Evolutionary conservation across 345 rosid species (phyloP).

Genomic region (Eucalyptus microcorys): DNA sequence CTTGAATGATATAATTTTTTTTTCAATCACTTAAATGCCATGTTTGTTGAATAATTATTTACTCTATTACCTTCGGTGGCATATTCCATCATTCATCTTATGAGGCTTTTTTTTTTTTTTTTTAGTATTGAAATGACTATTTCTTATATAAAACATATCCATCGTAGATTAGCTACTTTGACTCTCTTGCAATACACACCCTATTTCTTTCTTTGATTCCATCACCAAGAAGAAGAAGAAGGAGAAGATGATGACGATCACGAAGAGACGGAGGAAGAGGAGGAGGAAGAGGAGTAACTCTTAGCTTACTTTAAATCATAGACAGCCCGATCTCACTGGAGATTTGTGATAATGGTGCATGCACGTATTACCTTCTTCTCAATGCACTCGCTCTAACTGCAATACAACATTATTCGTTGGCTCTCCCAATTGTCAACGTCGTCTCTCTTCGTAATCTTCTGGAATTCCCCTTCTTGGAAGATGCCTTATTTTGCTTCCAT

Average conservation of each 20-base stretch:
- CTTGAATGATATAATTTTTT: too few relatives aligned
- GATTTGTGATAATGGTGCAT: neutral
- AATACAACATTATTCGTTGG: neutral
- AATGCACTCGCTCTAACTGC: neutral
- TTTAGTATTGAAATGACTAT: neutral
- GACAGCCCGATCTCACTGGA: neutral
- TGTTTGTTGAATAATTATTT: neutral
- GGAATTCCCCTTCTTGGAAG: neutral
- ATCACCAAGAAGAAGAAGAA: neutral
- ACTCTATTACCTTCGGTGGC: too few relatives aligned
- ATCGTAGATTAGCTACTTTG: neutral
- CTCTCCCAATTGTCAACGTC: neutral
- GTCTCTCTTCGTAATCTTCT: neutral
- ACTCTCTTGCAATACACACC: neutral
- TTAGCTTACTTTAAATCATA: neutral
- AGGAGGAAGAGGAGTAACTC: neutral
- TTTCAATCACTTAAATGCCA: neutral
- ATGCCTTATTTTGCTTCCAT: neutral
- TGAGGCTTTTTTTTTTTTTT: too few relatives aligned
- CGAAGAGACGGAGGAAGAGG: too few relatives aligned
- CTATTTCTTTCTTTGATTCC: neutral
- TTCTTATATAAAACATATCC: neutral
- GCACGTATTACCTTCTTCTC: neutral
- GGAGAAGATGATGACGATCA: rapidly evolving
- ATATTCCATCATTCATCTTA: too few relatives aligned